Base-by-base conservation (phyloP, 331 rosid genomes). In the Quercus lobata region DNA sequence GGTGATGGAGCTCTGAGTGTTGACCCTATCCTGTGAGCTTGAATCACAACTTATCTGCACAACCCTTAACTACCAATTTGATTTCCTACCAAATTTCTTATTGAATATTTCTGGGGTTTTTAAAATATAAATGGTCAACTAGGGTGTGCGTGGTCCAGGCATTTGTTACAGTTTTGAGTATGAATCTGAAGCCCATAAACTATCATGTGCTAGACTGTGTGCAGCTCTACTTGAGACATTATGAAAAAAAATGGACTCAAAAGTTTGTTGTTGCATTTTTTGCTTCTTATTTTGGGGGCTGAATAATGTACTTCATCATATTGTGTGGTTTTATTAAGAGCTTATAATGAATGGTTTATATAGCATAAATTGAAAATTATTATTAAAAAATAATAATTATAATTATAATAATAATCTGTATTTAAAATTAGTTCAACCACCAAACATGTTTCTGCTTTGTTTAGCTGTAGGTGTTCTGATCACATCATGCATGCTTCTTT, bases 391-490 rank as follows among this genome's bases (percentile, higher is more conserved):
- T 41, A 41, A 37, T 8, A 37, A 37, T 37, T 2, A 37, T 37
- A 37, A 37, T 37, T 4, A 14, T 5, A 58, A 24, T 10, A 11
- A 55, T 57, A 46, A 56, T 27, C 10, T 52, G 7, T 16, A 55
- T 78, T 30, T 70, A 71, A 41, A 71, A 71, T 58, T 41, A 30
- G 25, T 44, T 71, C 77, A 78, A 71, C 82, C 21, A 78, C 77
- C 44, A 58, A 58, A 58, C 82, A 71, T 57, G 76, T 61, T 60
- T 34, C 7, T 25, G 10, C 27, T 61, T 71, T 58, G 62, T 37
- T 78, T 78, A 71, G 82, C 60, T 57, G 71, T 71, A 41, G 77
- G 34, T 70, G n/a, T 19, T 71, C 34, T 63, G 46, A 41, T 8
- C 37, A 4, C 76, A 41, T 41, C 21, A 37, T 69, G 18, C 54